Evolutionary conservation across 2,329 filamentous ascomycete species (phyloP).

Genomic region (Pseudocercospora vitis): DNA sequence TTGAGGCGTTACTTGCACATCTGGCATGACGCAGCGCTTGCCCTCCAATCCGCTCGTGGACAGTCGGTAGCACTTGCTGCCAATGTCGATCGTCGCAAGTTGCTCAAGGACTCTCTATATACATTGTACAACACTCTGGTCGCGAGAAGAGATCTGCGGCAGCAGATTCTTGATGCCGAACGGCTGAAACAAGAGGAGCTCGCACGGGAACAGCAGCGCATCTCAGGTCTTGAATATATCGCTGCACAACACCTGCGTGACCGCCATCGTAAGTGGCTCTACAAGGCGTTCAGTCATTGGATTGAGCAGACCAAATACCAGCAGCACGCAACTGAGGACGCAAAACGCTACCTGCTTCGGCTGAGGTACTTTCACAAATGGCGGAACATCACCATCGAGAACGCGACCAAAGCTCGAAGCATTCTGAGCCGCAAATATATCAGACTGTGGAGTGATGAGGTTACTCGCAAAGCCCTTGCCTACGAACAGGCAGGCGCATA

Average conservation of each 20-base stretch:
- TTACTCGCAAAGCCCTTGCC: constrained; percentile 29
- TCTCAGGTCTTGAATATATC: constrained; percentile 14
- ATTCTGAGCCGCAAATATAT: constrained; percentile 58
- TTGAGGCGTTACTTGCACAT: constrained; percentile 27
- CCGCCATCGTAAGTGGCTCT: constrained; percentile 64
- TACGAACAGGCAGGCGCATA: constrained; percentile 30
- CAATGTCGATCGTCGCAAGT: constrained; percentile 51
- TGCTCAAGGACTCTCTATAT: constrained; percentile 56
- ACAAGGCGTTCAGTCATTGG: constrained; percentile 69
- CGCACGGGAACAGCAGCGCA: constrained; percentile 20
- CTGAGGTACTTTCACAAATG: constrained; percentile 69
- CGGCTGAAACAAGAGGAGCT: constrained; percentile 16
- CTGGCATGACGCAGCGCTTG: constrained; percentile 50
- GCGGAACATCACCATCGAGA: constrained; percentile 63
- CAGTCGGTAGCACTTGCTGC: constrained; percentile 45
- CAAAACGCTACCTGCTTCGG: constrained; percentile 52
- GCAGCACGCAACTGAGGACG: constrained; percentile 53
- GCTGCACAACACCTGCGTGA: constrained; percentile 40
- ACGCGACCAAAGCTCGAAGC: constrained; percentile 55
- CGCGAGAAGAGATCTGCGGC: constrained; percentile 12
- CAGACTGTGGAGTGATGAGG: constrained; percentile 51
- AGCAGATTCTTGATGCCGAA: constrained; percentile 14
- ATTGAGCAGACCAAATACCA: constrained; percentile 63
- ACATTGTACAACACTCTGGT: constrained; percentile 47
- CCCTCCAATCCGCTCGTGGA: constrained; percentile 31